A percentile compares a stretch with the other conserved stretches of the same genome.
Conservation (phyloP, 1,284 basidiomycete genomes). For the Cutaneotrichosporon sp. region DNA sequence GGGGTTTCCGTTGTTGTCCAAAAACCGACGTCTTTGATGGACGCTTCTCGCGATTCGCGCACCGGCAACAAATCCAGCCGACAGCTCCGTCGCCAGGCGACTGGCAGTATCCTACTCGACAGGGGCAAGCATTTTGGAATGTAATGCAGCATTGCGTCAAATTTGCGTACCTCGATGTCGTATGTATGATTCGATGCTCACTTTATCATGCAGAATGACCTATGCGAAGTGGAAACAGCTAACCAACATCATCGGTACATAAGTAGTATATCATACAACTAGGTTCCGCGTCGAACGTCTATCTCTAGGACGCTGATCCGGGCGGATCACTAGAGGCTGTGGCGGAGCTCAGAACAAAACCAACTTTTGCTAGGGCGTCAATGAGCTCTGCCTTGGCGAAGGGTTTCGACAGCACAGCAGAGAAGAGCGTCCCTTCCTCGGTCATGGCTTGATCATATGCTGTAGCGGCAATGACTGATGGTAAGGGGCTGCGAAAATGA, state of each 20-base stretch:
- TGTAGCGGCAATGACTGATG: slow-evolving; percentile 55
- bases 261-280: background rate
- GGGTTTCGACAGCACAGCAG: slow-evolving; percentile 79
- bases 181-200: no score
- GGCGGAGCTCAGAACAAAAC: slow-evolving; percentile 54
- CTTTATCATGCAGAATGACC: no score
- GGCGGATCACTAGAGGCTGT: background rate
- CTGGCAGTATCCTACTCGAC: background rate
- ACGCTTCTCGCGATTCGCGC: background rate
- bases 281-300: background rate
- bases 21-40: background rate
- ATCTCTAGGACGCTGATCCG: background rate
- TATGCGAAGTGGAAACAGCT: no score
- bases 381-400: slow-evolving; percentile 78
- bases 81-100: background rate
- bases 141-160: no score
- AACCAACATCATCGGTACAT: no score
- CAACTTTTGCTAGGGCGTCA: slow-evolving; percentile 68
- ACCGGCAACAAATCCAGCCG: background rate
- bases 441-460: slow-evolving; percentile 58
- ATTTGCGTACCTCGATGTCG: no score
- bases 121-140: background rate
- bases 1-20: slow-evolving; percentile 28
- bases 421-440: slow-evolving; percentile 74
- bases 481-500: background rate